Conservation (phyloP, 2,329 filamentous ascomycete genomes). For the Periconia sp. region DNA sequence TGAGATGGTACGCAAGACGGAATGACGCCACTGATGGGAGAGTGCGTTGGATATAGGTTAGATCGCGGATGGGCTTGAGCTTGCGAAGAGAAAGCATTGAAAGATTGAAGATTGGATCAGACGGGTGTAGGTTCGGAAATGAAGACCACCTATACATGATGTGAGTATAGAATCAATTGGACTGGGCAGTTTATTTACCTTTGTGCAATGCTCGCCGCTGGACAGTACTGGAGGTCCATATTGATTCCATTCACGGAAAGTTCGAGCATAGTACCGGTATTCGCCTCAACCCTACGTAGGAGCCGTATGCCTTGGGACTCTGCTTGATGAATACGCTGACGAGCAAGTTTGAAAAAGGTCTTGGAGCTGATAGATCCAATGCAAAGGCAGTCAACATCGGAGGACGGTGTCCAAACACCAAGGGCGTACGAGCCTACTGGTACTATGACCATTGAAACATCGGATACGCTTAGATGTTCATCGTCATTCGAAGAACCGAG, state of each 20-base stretch:
- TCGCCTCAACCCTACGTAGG: constrained; percentile 63
- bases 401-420: constrained; percentile 65
- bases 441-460: constrained; percentile 58
- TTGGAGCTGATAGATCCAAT: constrained; percentile 66
- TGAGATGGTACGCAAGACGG: constrained; percentile 62
- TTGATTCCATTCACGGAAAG: constrained; percentile 64
- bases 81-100: constrained; percentile 64
- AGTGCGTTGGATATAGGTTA: constrained; percentile 65
- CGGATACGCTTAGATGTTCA: constrained; percentile 11
- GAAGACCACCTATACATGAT: constrained; percentile 42
- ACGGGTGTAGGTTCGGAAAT: constrained; percentile 51
- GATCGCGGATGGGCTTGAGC: constrained; percentile 68
- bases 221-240: constrained; percentile 71
- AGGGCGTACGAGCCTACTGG: constrained; percentile 72
- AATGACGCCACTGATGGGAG: constrained; percentile 66
- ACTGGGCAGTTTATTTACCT: constrained; percentile 37
- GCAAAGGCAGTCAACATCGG: constrained; percentile 70
- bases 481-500: constrained; percentile 36
- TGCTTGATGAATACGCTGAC: constrained; percentile 60
- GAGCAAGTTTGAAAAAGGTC: constrained; percentile 66
- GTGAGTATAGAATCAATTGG: constrained; percentile 10
- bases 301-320: constrained; percentile 54
- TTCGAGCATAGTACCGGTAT: constrained; percentile 69
- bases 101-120: constrained; percentile 62
- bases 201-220: constrained; percentile 62